A percentile compares a stretch with the other conserved stretches of the same genome.
These are phyloP conservation scores for Rugonectria rugulosa DNA, from an alignment of 2,329 filamentous ascomycete species.

Conservation along the genomic window DNA sequence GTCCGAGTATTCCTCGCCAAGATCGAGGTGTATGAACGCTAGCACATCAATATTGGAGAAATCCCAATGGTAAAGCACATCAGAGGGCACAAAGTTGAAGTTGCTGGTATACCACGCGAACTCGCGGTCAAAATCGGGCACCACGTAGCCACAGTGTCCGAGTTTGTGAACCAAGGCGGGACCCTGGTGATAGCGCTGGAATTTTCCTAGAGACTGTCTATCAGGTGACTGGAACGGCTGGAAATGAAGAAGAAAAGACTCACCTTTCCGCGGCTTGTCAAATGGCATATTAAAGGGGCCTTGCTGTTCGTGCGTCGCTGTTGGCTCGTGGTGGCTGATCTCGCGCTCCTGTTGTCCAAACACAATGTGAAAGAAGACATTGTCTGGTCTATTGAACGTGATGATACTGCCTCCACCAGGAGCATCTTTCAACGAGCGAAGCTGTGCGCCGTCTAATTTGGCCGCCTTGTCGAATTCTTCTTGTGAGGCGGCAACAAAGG, in stretches of 20 bases:
- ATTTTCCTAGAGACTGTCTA: neutral
- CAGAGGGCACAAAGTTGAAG: conserved; percentile 15
- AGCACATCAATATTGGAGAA: conserved; percentile 41
- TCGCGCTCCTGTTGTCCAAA: conserved; percentile 1
- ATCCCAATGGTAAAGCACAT: conserved; percentile 3
- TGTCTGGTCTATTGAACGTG: neutral
- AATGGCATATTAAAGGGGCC: conserved; percentile 6
- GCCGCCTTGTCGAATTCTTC: conserved; percentile 15
- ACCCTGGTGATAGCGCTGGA: conserved; percentile 8
- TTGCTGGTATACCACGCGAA: conserved; percentile 11
- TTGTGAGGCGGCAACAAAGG: conserved; percentile 7
- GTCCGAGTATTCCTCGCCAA: conserved; percentile 54
- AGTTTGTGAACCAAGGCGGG: conserved; percentile 11
- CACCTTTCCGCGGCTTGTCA: neutral
- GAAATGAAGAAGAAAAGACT: neutral
- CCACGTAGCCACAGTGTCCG: conserved; percentile 11
- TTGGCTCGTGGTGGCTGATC: neutral
- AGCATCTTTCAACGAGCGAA: neutral
- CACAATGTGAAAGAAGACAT: conserved; percentile 3
- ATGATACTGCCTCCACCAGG: conserved; percentile 3
- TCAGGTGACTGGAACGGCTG: neutral
- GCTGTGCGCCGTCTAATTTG: neutral
- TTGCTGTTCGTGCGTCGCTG: neutral
- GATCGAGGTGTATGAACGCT: conserved; percentile 56
- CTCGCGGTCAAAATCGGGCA: conserved; percentile 2